Base-by-base conservation (phyloP, 2,329 filamentous ascomycete genomes). In the Lachnellula willkommii region DNA sequence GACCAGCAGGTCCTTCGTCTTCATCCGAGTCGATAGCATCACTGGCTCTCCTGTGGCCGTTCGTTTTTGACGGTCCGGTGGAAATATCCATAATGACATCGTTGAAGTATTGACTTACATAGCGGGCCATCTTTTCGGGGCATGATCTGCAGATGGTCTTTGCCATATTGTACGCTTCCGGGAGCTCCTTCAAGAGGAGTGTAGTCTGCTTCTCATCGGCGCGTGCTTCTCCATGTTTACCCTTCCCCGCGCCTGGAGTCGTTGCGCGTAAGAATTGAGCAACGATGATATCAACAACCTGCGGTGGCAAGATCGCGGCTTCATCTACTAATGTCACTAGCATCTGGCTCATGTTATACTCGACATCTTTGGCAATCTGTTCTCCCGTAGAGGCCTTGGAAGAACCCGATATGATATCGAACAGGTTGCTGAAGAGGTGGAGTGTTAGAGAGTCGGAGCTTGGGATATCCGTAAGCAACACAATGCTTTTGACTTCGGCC, bases 51-150 rank as follows among this genome's bases (percentile, higher is more conserved):
- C 75, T 70, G 57, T 75, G 76, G 4, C 81, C 82, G 60, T 84
- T 86, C 53, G 76, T 61, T 63, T 80, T 77, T 9, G 63, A 47
- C 9, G 54, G 54, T 24, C 53, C 61, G 39, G 75, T 82, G 39
- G 85, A 91, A 3, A 91, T 89, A 68, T 96, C 91, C 59, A 97
- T 85, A 56, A 99, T 95, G 51, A 97, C 91, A 55, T 95, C 91
- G 72, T 91, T 95, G 71, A 99, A 99, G 71, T 97, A 99, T 68
- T 95, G 91, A 63, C 90, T 93, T 54, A 97, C 87, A 63, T 95
- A 90, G 59, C 91, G 87, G 1, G 90, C 87, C 93, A 99, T 96
- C 72, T 95, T 95, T 64, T 96, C 93, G 1, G 89, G 84, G 64
- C 87, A 95, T 17, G 82, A 82, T 66, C 91, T 94, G 75, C 94